phyloP scores from a whole-genome alignment of 352 stramenopile species.

The Elongisporangium senticosum region DNA sequence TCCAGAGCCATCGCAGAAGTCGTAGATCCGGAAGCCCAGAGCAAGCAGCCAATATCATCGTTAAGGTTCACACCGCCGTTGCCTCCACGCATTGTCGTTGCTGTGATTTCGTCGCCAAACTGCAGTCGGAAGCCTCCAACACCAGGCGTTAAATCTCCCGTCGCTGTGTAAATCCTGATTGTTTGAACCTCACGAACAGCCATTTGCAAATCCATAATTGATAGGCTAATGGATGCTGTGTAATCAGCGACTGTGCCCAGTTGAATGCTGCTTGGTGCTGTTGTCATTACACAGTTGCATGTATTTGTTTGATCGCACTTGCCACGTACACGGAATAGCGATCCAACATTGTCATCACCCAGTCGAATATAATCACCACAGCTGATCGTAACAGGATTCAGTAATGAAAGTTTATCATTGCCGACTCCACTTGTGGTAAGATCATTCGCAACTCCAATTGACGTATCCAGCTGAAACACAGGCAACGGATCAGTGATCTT shows the following conservation, averaged over 20 bases:
- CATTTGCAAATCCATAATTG: slow-evolving; percentile 26
- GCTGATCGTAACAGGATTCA: slow-evolving; percentile 26
- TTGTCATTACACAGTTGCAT: slow-evolving; percentile 35
- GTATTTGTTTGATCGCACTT: slow-evolving; percentile 37
- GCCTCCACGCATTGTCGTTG: slow-evolving; percentile 68
- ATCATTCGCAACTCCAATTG: slow-evolving; percentile 31
- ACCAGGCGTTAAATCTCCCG: slow-evolving; percentile 33
- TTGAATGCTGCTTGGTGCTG: slow-evolving; percentile 23
- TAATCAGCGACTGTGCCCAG: slow-evolving; percentile 42
- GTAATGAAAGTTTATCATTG: slow-evolving; percentile 29
- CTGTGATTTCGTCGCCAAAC: slow-evolving; percentile 88
- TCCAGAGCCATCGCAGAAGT: slow-evolving; percentile 34
- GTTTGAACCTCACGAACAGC: slow-evolving; percentile 67
- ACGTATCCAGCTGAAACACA: slow-evolving; percentile 52
- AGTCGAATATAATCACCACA: slow-evolving; percentile 72
- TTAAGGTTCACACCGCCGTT: slow-evolving; percentile 66
- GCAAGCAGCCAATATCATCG: slow-evolving; percentile 66
- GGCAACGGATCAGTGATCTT: slow-evolving; percentile 37
- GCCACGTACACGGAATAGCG: slow-evolving; percentile 47
- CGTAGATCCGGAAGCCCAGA: slow-evolving; percentile 61
- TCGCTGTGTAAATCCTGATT: slow-evolving; percentile 36
- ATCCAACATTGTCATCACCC: no score
- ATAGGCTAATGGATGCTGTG: slow-evolving; percentile 34
- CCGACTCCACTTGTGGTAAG: slow-evolving; percentile 19
- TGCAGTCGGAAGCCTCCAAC: slow-evolving; percentile 85